Evolutionary conservation across 441 rosid genomes (phyloP).

Genomic region (Aleurites moluccanus): DNA sequence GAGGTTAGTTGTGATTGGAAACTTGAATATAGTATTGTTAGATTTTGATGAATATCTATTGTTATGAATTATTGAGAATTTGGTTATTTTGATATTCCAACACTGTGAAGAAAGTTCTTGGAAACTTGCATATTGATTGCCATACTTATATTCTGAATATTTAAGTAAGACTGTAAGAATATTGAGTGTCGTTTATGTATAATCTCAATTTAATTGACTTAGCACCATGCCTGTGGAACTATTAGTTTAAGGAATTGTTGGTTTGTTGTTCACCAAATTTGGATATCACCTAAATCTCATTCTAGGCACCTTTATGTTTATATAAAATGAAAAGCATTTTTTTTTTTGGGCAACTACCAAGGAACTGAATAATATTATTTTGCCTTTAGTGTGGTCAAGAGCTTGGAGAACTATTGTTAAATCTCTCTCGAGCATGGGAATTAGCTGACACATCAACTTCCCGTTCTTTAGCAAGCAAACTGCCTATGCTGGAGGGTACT

Average conservation of each 20-base stretch:
- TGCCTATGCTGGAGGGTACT: slow-evolving; percentile 55
- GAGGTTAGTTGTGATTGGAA: slow-evolving; percentile 46
- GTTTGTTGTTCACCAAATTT: neutral
- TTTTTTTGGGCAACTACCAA: neutral
- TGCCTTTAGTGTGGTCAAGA: slow-evolving; percentile 65
- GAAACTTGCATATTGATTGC: neutral
- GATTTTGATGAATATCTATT: too few species aligned
- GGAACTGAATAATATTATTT: slow-evolving; percentile 11
- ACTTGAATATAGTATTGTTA: neutral
- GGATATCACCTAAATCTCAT: neutral
- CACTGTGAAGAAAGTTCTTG: neutral
- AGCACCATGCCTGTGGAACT: neutral
- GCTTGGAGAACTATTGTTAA: slow-evolving; percentile 68
- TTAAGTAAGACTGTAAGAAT: neutral
- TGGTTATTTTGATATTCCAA: neutral
- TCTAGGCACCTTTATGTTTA: neutral
- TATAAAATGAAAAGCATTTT: neutral
- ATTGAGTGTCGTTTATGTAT: neutral
- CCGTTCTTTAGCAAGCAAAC: slow-evolving; percentile 50
- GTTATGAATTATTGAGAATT: neutral
- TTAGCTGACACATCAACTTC: slow-evolving; percentile 70
- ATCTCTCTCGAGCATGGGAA: slow-evolving; percentile 86
- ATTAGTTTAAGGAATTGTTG: neutral
- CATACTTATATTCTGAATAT: neutral
- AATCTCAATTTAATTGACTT: neutral